Evolutionary conservation across 768 basidiomycete genomes (phyloP).

Genomic region (Gloeophyllum trabeum): DNA sequence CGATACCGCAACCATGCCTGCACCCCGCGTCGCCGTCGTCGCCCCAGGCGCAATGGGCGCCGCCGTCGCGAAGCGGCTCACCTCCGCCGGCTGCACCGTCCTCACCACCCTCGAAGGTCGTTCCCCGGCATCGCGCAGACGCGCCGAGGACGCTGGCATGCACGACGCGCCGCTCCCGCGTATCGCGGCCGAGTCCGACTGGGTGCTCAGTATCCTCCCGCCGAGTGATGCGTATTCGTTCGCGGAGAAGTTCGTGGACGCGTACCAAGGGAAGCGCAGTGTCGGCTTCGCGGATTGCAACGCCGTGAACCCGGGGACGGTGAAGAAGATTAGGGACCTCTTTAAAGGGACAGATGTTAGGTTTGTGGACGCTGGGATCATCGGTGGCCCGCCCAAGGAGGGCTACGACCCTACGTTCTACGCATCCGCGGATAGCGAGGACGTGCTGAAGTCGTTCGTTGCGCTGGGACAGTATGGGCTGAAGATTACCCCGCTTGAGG

Average conservation of each 20-base stretch:
- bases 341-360: conserved; percentile 26
- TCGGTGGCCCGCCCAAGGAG: conserved; percentile 41
- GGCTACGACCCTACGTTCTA: conserved; percentile 44
- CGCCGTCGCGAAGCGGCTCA: conserved; percentile 37
- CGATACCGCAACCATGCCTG: background rate
- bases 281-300: conserved; percentile 42
- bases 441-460: conserved; percentile 28
- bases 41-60: conserved; percentile 53
- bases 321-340: conserved; percentile 32
- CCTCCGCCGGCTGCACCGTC: conserved; percentile 35
- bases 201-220: conserved; percentile 48
- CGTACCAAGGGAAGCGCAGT: conserved; percentile 12
- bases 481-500: conserved; percentile 31
- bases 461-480: conserved; percentile 30
- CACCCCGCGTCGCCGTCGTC: conserved; percentile 31
- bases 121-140: conserved; percentile 34
- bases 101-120: conserved; percentile 45
- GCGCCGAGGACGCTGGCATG: conserved; percentile 43
- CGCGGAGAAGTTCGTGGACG: conserved; percentile 26
- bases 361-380: conserved; percentile 47
- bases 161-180: conserved; percentile 24
- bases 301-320: conserved; percentile 41
- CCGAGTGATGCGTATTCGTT: conserved; percentile 38
- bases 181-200: conserved; percentile 18
- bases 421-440: conserved; percentile 26